Base-by-base conservation (phyloP, 2,329 filamentous ascomycete genomes). In the Thelonectria olida region DNA sequence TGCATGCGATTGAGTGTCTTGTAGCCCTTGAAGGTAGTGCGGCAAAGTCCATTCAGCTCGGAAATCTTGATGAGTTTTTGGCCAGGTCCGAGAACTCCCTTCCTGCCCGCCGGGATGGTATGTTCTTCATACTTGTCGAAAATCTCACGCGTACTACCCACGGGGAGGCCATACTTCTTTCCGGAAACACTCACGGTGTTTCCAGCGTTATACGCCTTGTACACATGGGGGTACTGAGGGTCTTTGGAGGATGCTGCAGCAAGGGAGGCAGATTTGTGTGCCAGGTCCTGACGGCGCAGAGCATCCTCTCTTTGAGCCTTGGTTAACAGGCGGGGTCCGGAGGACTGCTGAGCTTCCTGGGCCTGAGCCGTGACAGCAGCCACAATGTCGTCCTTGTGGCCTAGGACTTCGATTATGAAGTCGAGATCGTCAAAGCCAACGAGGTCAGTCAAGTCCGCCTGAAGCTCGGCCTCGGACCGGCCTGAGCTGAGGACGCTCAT, bases 1-100 rank as follows among this genome's bases (percentile, higher is more conserved):
- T 99, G 96, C 96, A 99, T 99, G 25, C 96, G 90, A 73, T 99
- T 99, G 61, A 99, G 85, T 3, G 91, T 81, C 78, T 94, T 95
- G 82, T 99, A 99, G 0, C 94, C 94, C 73, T 90, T 92, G 81
- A 99, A 99, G 0, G 96, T 99, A n/a, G 87, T 88, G 62, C 88
- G 86, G 71, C 96, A 99, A 25, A 99, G 83, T 0, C 92, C 93
- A 75, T 99, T 96, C 81, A 99, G 85, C 4, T 93, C 91, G 7
- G 85, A 82, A 61, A 99, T 95, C 28, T 88, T 81, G 19, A 99
- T 82, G 13, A 98, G 84, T 71, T 88, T 92, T 70, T 92, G 91
- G 5, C 90, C 89, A 2, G 83, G 85, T 13, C 87, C 90, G 13
- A 97, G 82, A 0, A 84, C 88, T 1, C 93, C 94, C 34, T 95